Base-by-base conservation (phyloP, 352 stramenopile genomes). In the Thraustotheca clavata region DNA sequence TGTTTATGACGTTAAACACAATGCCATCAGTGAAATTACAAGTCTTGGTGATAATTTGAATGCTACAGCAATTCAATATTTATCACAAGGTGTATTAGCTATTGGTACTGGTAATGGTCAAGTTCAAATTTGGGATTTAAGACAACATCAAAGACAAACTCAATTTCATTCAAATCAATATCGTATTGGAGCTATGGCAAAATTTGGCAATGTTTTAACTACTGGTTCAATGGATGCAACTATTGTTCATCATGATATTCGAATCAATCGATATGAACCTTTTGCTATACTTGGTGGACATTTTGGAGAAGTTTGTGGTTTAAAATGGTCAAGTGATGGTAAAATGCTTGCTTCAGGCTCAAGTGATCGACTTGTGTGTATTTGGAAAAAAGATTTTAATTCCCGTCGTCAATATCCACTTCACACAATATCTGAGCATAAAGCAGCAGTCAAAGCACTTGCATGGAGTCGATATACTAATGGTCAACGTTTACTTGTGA, bases 361-460 rank as follows among this genome's bases (percentile, higher is more conserved):
- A 18, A 65, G 57, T 46, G 57, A 65, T 46, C 38, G 46, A 29
- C 24, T 48, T 12, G 41, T 49, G 14, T 65, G 57, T 24, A 7
- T 65, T 26, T 65, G 57, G 57, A 54, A 43, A 0, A 54, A 65
- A 26, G 57, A 54, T 27, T 40, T 54, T 33, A 38, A 27, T 9
- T 35, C 24, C 43, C 43, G 43, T 9, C 57, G 57, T 14, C 14
- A 27, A n/a, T 38, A 22, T 9, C 57, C 57, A 16, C 47, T 47
- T 29, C 57, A 65, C 20, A 27, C 32, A 20, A 52, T 65, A 16
- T 12, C n/a, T 22, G 26, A 12, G 16, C 57, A 65, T 12, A 35
- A 22, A 7, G 57, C 57, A 8, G 57, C 36, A 11, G 57, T 65
- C 18, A 65, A 65, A 39, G 57, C 57, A 3, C 24, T 65, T 22